Evolutionary conservation across 2,329 filamentous ascomycete genomes (phyloP).

Genomic region (Drechslerella dactyloides): DNA sequence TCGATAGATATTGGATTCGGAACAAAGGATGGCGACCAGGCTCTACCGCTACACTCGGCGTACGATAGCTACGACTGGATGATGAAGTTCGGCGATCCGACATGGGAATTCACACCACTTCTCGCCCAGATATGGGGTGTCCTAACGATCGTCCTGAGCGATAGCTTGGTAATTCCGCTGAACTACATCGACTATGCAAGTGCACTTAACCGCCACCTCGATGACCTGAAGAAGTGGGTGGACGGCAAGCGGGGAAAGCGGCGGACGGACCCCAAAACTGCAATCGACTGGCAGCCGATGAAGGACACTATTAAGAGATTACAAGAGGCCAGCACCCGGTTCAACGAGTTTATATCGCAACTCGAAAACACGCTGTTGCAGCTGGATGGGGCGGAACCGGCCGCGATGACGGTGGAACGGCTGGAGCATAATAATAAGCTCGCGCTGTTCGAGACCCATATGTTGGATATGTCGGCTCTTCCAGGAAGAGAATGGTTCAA

Average conservation of each 20-base stretch:
- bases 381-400: constrained; percentile 76
- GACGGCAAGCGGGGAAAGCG: constrained; percentile 62
- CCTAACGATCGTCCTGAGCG: constrained; percentile 68
- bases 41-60: constrained; percentile 77
- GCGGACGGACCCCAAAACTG: constrained; percentile 50
- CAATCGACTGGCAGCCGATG: constrained; percentile 67
- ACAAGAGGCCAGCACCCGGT: constrained; percentile 61
- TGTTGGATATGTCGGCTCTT: constrained; percentile 83
- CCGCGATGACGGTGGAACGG: constrained; percentile 70
- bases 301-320: constrained; percentile 69
- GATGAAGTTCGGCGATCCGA: constrained; percentile 77
- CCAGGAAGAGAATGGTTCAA: constrained; percentile 91
- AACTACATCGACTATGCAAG: constrained; percentile 68
- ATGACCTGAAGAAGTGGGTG: constrained; percentile 71
- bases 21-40: constrained; percentile 62
- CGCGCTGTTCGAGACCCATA: constrained; percentile 78
- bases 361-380: constrained; percentile 78
- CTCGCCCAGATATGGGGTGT: constrained; percentile 73
- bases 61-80: constrained; percentile 93
- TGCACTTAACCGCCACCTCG: constrained; percentile 69
- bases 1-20: constrained; percentile 82
- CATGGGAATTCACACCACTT: constrained; percentile 77
- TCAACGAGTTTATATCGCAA: constrained; percentile 75
- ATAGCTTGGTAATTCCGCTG: constrained; percentile 69
- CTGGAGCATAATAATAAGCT: constrained; percentile 79